Percentiles rank a stretch among this genome's conserved stretches.
These are phyloP conservation scores for Colletotrichum siamense DNA, from an alignment of 2,329 filamentous ascomycete species.

Conservation along the genomic window DNA sequence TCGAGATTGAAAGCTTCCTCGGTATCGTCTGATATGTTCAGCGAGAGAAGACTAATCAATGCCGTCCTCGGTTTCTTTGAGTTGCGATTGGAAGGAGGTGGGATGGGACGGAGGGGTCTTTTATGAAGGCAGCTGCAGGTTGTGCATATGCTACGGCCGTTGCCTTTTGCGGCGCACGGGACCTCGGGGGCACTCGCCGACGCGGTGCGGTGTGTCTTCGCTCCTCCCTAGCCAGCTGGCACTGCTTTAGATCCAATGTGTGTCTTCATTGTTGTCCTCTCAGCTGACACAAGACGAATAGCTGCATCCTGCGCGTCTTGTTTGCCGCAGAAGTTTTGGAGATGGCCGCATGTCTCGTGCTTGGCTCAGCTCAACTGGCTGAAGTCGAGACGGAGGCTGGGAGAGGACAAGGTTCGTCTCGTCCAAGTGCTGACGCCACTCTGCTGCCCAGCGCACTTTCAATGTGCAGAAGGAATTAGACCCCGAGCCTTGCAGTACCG, in stretches of 20 bases:
- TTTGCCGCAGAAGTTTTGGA: background rate
- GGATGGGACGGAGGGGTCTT: background rate
- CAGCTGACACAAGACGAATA: background rate
- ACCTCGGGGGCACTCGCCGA: background rate
- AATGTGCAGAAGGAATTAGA: background rate
- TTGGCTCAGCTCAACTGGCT: background rate
- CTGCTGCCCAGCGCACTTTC: background rate
- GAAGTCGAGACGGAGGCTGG: background rate
- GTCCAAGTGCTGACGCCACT: background rate
- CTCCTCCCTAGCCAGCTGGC: background rate
- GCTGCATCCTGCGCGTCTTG: background rate
- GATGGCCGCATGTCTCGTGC: background rate
- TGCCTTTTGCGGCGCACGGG: slow-evolving; percentile 10
- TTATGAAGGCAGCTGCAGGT: background rate
- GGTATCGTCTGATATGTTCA: background rate
- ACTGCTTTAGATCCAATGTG: background rate
- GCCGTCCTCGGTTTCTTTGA: background rate
- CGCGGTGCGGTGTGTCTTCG: background rate
- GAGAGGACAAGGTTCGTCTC: background rate
- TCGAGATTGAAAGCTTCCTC: background rate
- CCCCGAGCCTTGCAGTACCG: background rate
- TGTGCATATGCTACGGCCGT: background rate
- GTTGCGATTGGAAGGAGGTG: background rate
- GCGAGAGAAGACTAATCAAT: background rate
- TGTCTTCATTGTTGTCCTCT: background rate